Evolutionary conservation across 2,329 filamentous ascomycete genomes (phyloP), one percentile per base, ranked within the genome.

Genomic region (Dactylellina sp.): DNA sequence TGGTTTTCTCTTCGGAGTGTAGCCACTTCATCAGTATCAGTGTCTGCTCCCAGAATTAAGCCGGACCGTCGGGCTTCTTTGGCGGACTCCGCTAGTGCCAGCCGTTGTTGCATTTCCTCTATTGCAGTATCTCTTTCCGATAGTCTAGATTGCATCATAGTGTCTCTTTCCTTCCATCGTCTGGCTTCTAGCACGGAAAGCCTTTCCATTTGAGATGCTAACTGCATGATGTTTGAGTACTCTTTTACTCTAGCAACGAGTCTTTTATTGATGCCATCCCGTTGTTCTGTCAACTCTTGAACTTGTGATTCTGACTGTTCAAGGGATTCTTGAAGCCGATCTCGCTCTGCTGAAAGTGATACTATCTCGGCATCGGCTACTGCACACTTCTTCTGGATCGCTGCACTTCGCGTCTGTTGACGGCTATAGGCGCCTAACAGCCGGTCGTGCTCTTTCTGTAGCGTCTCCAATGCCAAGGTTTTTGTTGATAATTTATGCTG

Each of bases 401-500:
- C 60, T 12, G 60, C 60, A 20, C 68, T 72, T 3, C 68, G 68
- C 7, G 68, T 72, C 52, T 72, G 68, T 35, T 72, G 68, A 7
- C 68, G 60, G 7, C 61, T 55, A 20, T 60, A 72, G 0, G 68
- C 68, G 6, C 68, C 53, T 20, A 72, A 44, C 18, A 72, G 40
- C 12, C 68, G 60, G 7, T 72, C 60, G 20, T 72, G 68, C 24
- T 72, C 68, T 46, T 72, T 65, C 60, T 72, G 68, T 7, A 72
- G 24, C 1, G 68, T 47, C 53, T 72, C 68, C 16, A 72, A 44
- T 16, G 68, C 68, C 20, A 72, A 42, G 24, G 68, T 65, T 22
- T 72, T 72, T 7, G 68, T 72, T 20, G 68, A 72, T 56, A 72
- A 50, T 28, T 72, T 72, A 56, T 72, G 68, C 25, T 72, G 68